phyloP scores from a whole-genome alignment of 768 basidiomycete genomes.

The Psilocybe azurescens region DNA sequence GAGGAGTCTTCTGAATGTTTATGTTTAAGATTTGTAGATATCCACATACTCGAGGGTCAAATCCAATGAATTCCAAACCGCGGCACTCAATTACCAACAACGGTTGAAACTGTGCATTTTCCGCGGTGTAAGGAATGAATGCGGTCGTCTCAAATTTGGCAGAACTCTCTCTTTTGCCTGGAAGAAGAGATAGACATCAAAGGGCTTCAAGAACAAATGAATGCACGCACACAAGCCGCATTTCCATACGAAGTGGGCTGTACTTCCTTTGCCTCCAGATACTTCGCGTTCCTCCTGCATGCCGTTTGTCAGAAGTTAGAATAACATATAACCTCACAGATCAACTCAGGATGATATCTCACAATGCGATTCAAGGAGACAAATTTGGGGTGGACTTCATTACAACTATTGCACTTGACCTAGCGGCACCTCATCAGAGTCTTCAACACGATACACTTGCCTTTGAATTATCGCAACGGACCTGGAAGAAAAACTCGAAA shows the following conservation, averaged over 20 bases:
- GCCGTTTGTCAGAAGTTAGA: neutral
- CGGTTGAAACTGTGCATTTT: slow-evolving; percentile 66
- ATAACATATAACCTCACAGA: neutral
- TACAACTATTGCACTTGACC: slow-evolving; percentile 84
- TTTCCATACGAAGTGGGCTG: slow-evolving; percentile 83
- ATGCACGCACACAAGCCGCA: slow-evolving; percentile 62
- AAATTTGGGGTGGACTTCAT: slow-evolving; percentile 75
- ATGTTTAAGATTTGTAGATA: neutral
- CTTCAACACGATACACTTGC: slow-evolving; percentile 2
- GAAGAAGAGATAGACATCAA: neutral
- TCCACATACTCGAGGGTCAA: slow-evolving; percentile 69
- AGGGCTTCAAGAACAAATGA: neutral
- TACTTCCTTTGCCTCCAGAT: slow-evolving; percentile 68
- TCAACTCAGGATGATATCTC: slow-evolving; percentile 17
- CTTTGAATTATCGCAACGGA: slow-evolving; percentile 29
- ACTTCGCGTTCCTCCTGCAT: slow-evolving; percentile 70
- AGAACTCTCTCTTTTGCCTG: slow-evolving; percentile 78
- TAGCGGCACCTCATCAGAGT: slow-evolving; percentile 16
- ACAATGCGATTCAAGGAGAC: slow-evolving; percentile 78
- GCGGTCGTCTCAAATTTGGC: slow-evolving; percentile 74
- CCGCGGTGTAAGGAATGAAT: slow-evolving; percentile 60
- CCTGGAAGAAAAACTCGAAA: slow-evolving; percentile 85
- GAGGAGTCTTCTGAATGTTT: neutral
- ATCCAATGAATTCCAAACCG: slow-evolving; percentile 81
- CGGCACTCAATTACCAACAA: slow-evolving; percentile 83